Conservation (phyloP, 2,329 filamentous ascomycete genomes). For the Pestalotiopsis sp. region DNA sequence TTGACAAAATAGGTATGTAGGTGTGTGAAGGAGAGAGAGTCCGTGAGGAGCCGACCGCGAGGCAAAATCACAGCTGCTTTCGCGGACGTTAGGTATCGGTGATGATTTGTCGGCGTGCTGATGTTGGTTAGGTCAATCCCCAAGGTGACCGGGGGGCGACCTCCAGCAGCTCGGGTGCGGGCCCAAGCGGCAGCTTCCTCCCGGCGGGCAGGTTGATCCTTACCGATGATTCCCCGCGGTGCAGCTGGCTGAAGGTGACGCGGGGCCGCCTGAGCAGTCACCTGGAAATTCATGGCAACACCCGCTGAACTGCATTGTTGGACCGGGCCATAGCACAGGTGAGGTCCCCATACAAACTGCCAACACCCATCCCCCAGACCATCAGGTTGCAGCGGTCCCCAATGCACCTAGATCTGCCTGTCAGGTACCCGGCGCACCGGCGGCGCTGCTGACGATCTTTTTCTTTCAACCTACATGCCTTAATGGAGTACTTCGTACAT, state of each 20-base stretch:
- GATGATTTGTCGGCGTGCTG: conserved; percentile 6
- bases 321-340: no score
- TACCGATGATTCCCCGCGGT: background rate
- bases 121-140: background rate
- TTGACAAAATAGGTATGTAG: background rate
- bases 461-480: background rate
- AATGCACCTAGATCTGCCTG: background rate
- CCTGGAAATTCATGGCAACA: background rate
- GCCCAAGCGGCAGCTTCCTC: background rate
- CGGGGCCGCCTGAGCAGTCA: background rate
- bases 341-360: no score
- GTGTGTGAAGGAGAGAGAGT: background rate
- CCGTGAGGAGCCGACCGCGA: background rate
- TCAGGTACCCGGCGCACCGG: background rate
- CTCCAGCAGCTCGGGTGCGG: background rate
- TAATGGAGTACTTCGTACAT: background rate
- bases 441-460: background rate
- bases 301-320: no score
- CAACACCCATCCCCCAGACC: no score
- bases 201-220: conserved; percentile 4
- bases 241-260: background rate
- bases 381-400: background rate
- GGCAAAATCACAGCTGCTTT: background rate
- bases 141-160: background rate
- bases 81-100: conserved; percentile 3